These are phyloP conservation scores for Candida loeiensis DNA, from an alignment of 805 yeast genomes.

Conservation along the genomic window DNA sequence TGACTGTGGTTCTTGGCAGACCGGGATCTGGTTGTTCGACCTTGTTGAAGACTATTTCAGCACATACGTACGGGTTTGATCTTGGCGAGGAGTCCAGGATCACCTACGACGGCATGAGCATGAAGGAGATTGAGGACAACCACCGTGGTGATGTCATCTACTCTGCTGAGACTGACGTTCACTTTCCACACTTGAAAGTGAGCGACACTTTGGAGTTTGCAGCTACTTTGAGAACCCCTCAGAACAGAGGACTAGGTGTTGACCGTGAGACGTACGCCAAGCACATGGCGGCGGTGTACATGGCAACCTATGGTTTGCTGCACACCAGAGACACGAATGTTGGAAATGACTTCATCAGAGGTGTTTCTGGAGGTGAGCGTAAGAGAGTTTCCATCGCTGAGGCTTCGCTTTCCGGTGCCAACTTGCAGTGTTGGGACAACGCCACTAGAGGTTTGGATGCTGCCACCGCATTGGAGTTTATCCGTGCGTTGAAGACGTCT, in stretches of 20 bases:
- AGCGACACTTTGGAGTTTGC: constrained; percentile 57
- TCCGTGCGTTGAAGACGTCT: constrained; percentile 61
- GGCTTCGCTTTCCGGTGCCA: constrained; percentile 61
- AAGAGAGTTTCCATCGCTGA: constrained; percentile 83
- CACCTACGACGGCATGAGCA: constrained; percentile 33
- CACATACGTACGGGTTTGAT: constrained; percentile 36
- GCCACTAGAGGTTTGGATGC: constrained; percentile 85
- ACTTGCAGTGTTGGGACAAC: constrained; percentile 72
- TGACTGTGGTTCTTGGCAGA: constrained; percentile 40
- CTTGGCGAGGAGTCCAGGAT: constrained; percentile 30
- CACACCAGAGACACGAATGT: constrained; percentile 62
- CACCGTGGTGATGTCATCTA: constrained; percentile 38
- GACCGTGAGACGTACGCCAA: constrained; percentile 23
- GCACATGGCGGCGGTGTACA: constrained; percentile 18
- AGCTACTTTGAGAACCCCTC: constrained; percentile 46
- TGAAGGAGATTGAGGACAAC: constrained; percentile 24
- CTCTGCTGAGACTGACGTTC: constrained; percentile 54
- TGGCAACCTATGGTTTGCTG: constrained; percentile 45
- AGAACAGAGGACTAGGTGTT: constrained; percentile 30
- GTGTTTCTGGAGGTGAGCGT: constrained; percentile 84
- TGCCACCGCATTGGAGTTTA: constrained; percentile 76
- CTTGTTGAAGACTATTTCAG: constrained; percentile 36
- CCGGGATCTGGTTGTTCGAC: constrained; percentile 44
- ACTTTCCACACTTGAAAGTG: constrained; percentile 54
- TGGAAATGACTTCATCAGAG: constrained; percentile 60